These are phyloP conservation scores for Candida schatavii DNA, from an alignment of 805 yeast species.

Conservation along the genomic window DNA sequence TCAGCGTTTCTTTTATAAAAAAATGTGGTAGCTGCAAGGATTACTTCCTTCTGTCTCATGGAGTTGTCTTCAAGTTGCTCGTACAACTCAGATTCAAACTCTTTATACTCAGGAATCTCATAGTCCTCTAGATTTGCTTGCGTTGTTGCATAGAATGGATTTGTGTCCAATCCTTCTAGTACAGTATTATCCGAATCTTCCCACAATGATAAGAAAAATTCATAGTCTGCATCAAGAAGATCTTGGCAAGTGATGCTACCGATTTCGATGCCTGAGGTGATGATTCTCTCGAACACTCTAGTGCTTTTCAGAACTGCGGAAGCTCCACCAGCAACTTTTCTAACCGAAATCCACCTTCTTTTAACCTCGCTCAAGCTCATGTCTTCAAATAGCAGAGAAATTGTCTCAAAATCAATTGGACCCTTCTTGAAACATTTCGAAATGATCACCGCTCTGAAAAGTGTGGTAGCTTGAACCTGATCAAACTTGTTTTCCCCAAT, in stretches of 20 bases:
- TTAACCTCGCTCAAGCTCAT: slow-evolving; percentile 44
- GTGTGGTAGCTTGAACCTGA: slow-evolving; percentile 47
- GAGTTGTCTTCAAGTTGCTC: slow-evolving; percentile 57
- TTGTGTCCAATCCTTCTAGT: slow-evolving; percentile 24
- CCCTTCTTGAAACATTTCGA: slow-evolving; percentile 58
- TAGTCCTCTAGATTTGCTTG: slow-evolving; percentile 49
- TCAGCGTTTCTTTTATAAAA: slow-evolving; percentile 19
- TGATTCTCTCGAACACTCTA: slow-evolving; percentile 65
- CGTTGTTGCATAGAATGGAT: slow-evolving; percentile 38
- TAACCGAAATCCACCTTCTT: slow-evolving; percentile 69
- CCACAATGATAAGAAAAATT: slow-evolving; percentile 64
- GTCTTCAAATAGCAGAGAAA: slow-evolving; percentile 48
- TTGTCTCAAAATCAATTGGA: slow-evolving; percentile 61
- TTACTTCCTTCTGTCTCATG: slow-evolving; percentile 67
- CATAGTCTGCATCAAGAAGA: slow-evolving; percentile 49
- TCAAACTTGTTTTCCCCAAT: slow-evolving; percentile 24
- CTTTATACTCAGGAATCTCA: slow-evolving; percentile 15
- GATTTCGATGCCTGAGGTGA: slow-evolving; percentile 55
- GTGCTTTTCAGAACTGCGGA: slow-evolving; percentile 58
- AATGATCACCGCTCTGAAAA: slow-evolving; percentile 66
- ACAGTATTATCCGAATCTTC: slow-evolving; percentile 44
- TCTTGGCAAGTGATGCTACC: slow-evolving; percentile 51
- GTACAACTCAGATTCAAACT: slow-evolving; percentile 19
- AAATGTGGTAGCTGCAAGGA: slow-evolving; percentile 46
- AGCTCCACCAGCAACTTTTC: slow-evolving; percentile 46